A percentile compares a stretch with the other conserved stretches of the same genome.
Conservation (phyloP, 257 asterid genomes). For the Anisodus tanguticus region DNA sequence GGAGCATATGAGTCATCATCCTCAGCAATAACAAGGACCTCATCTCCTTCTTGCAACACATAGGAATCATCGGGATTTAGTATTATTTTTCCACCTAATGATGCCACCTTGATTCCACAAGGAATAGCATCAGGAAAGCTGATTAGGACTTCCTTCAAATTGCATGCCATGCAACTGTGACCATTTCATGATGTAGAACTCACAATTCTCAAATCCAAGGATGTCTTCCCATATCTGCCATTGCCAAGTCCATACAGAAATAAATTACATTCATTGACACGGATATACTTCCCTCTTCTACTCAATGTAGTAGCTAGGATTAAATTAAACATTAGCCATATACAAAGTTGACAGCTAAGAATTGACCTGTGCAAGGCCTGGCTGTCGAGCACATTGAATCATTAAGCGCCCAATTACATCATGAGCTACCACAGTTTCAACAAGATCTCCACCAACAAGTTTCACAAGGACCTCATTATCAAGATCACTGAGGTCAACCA, state of each 20-base stretch:
- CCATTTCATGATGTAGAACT: conserved; percentile 86
- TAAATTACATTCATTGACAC: conserved; percentile 26
- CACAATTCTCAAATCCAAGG: conserved; percentile 92
- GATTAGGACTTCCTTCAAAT: conserved; percentile 85
- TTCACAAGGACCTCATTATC: conserved; percentile 90
- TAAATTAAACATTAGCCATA: background rate
- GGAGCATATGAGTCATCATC: conserved; percentile 90
- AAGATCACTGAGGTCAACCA: conserved; percentile 89
- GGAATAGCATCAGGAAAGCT: conserved; percentile 93
- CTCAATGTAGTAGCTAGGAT: background rate
- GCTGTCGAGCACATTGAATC: conserved; percentile 97
- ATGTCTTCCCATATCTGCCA: conserved; percentile 93
- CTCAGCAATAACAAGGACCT: conserved; percentile 90
- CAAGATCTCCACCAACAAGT: conserved; percentile 91
- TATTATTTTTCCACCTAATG: conserved; percentile 78
- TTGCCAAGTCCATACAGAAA: conserved; percentile 35
- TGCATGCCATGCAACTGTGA: conserved; percentile 81
- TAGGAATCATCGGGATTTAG: conserved; percentile 84
- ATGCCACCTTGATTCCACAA: conserved; percentile 88
- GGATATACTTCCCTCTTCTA: background rate
- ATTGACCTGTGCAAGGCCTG: conserved; percentile 93
- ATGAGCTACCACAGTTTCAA: conserved; percentile 94
- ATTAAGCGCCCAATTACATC: conserved; percentile 91
- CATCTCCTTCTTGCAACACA: conserved; percentile 86
- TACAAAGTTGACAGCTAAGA: conserved; percentile 28